Conservation (phyloP, 2,329 filamentous ascomycete genomes). For the Tolypocladium tropicale region DNA sequence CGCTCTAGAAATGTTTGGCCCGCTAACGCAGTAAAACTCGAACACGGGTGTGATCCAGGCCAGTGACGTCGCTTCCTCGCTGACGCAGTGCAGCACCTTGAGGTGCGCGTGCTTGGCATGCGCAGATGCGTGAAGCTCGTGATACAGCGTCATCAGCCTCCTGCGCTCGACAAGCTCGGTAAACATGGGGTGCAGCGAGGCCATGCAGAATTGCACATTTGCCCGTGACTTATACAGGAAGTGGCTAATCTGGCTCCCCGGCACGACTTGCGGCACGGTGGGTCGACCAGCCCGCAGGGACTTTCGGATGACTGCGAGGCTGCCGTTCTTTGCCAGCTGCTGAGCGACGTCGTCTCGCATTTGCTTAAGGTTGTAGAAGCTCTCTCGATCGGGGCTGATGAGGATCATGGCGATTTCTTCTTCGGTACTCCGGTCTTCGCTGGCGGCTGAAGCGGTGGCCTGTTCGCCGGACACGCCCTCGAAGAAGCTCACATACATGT, state of each 20-base stretch:
- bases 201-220: slow-evolving; percentile 95
- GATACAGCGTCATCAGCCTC: slow-evolving; percentile 74
- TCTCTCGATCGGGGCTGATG: slow-evolving; percentile 86
- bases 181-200: slow-evolving; percentile 65
- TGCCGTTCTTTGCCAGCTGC: slow-evolving; percentile 67
- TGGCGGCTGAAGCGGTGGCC: slow-evolving; percentile 35
- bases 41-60: slow-evolving; percentile 89
- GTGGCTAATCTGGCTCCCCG: slow-evolving; percentile 72
- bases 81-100: slow-evolving; percentile 75
- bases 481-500: slow-evolving; percentile 98
- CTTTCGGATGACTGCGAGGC: slow-evolving; percentile 61
- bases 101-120: slow-evolving; percentile 76
- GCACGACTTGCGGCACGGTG: slow-evolving; percentile 62
- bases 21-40: slow-evolving; percentile 91
- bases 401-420: slow-evolving; percentile 85
- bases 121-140: slow-evolving; percentile 72
- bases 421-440: slow-evolving; percentile 51
- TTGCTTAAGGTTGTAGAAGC: slow-evolving; percentile 79
- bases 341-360: slow-evolving; percentile 53
- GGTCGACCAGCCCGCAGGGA: slow-evolving; percentile 65
- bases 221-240: slow-evolving; percentile 92
- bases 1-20: slow-evolving; percentile 53
- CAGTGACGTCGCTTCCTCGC: slow-evolving; percentile 65
- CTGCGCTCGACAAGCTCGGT: slow-evolving; percentile 45
- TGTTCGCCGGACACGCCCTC: slow-evolving; percentile 40